Evolutionary conservation across 1,284 basidiomycete species (phyloP).

Genomic region (Irpex sp.): DNA sequence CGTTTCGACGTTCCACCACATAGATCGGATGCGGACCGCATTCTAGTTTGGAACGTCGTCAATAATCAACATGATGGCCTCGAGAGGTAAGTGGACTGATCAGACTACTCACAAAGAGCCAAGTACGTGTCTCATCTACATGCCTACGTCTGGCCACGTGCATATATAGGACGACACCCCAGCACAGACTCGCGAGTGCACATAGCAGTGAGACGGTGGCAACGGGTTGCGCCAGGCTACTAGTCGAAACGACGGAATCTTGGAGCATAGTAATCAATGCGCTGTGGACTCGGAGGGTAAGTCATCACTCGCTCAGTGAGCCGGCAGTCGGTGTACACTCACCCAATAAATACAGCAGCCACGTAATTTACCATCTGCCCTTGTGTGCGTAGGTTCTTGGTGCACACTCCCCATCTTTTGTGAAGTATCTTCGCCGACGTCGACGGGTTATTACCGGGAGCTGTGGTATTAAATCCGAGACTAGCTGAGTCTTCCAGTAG

Average conservation of each 20-base stretch:
- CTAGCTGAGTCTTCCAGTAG: too few species aligned
- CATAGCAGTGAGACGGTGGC: conserved; percentile 3
- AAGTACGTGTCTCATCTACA: neutral
- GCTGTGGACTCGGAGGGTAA: neutral
- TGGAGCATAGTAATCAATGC: conserved; percentile 10
- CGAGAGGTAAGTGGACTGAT: neutral
- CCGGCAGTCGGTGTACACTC: neutral
- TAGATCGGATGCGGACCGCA: neutral
- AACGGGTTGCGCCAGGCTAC: neutral
- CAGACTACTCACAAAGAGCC: neutral
- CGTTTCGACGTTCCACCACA: neutral
- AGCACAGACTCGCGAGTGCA: conserved; percentile 7
- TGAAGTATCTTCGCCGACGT: neutral
- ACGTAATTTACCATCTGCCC: conserved; percentile 9
- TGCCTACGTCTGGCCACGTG: neutral
- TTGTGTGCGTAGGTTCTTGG: neutral
- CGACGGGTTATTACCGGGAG: too few species aligned
- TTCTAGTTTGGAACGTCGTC: neutral
- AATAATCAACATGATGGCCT: neutral
- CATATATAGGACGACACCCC: conserved; percentile 3
- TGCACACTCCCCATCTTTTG: neutral
- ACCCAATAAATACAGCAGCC: conserved; percentile 10
- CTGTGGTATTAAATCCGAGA: too few species aligned
- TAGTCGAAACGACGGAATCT: conserved; percentile 2
- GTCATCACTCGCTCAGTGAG: neutral